Evolutionary conservation across 192 early-diverging fungal species (phyloP).

Genomic region (Backusella westeae): DNA sequence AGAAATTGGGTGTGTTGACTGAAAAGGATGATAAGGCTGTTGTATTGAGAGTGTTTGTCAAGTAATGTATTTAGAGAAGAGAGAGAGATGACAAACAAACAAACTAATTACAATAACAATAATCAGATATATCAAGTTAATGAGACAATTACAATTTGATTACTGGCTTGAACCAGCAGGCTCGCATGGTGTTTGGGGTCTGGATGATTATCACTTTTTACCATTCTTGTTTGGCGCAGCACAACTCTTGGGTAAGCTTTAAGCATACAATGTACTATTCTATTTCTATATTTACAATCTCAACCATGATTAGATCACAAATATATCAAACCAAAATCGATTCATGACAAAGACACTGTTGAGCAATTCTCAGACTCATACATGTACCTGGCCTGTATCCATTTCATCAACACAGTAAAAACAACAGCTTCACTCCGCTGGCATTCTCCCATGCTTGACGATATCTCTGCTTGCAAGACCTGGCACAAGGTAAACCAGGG

Average conservation of each 20-base stretch:
- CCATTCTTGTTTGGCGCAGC: constrained; percentile 92
- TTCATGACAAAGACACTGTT: constrained; percentile 86
- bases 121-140: constrained; percentile 78
- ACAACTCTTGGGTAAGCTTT: constrained; percentile 64
- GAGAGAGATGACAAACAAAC: neutral
- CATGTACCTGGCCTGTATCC: constrained; percentile 94
- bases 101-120: neutral
- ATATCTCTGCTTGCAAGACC: constrained; percentile 86
- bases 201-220: constrained; percentile 97
- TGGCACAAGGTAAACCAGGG: constrained; percentile 94
- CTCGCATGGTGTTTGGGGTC: constrained; percentile 98
- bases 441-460: constrained; percentile 97
- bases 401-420: constrained; percentile 85
- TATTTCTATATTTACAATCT: no score
- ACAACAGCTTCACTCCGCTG: constrained; percentile 66
- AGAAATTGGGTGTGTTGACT: constrained; percentile 69
- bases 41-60: constrained; percentile 75
- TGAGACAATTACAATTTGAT: constrained; percentile 84
- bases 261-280: no score
- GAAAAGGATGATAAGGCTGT: constrained; percentile 70
- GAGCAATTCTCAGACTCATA: constrained; percentile 89
- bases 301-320: constrained; percentile 64
- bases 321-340: constrained; percentile 90
- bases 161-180: constrained; percentile 99
- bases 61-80: constrained; percentile 32